Conservation (phyloP, 495 filamentous ascomycete species). For the Neurospora cerealis region DNA sequence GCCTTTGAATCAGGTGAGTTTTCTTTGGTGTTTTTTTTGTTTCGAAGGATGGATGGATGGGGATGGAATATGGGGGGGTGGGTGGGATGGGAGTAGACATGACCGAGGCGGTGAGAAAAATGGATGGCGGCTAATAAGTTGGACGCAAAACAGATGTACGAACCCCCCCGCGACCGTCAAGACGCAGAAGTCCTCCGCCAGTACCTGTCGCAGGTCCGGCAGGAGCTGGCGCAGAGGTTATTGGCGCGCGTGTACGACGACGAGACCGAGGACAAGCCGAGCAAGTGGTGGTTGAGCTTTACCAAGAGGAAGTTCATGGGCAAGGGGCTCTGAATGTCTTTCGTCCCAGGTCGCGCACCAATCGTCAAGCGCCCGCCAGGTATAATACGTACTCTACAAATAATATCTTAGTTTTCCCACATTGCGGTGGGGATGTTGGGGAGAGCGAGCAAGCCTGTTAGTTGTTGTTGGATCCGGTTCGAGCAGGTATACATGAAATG, state of each 20-base stretch:
- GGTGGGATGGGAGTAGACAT: too few relatives aligned
- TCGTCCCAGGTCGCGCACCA: neutral
- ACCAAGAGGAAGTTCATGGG: conserved; percentile 99
- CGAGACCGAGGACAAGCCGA: conserved; percentile 63
- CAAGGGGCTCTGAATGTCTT: conserved; percentile 56
- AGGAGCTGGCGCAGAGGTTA: conserved; percentile 77
- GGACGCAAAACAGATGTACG: conserved; percentile 36
- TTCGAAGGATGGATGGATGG: neutral
- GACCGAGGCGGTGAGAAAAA: neutral
- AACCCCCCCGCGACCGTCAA: conserved; percentile 68
- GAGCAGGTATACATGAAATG: neutral
- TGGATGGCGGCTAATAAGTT: neutral
- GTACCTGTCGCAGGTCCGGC: conserved; percentile 85
- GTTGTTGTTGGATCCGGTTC: neutral
- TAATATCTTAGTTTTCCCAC: neutral
- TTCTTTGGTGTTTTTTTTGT: neutral
- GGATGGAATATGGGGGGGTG: too few relatives aligned
- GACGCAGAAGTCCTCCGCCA: conserved; percentile 78
- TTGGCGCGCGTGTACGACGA: conserved; percentile 80
- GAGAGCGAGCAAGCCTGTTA: neutral
- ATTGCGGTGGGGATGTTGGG: neutral
- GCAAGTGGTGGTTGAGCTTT: conserved; percentile 99
- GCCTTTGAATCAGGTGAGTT: conserved; percentile 72
- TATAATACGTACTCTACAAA: neutral
- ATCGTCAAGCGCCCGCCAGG: neutral